phyloP scores from a whole-genome alignment of 306 rosid genomes.

The Lupinus albus region DNA sequence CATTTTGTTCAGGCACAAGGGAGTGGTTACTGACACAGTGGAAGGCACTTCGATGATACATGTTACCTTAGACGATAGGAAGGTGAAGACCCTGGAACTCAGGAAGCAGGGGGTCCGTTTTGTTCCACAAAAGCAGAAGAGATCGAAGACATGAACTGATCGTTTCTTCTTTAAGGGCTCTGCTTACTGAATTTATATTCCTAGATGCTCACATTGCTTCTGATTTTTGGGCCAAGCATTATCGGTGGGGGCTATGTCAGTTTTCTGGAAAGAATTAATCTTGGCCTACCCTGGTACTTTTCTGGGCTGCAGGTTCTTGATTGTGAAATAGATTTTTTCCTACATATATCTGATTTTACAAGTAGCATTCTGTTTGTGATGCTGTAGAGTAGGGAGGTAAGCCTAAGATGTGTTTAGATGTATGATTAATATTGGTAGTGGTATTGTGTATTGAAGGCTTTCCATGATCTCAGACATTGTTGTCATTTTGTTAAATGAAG shows the following conservation, averaged over 20 bases:
- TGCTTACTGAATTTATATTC: conserved; percentile 33
- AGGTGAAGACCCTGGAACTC: conserved; percentile 67
- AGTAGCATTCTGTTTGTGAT: conserved; percentile 43
- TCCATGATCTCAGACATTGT: conserved; percentile 21
- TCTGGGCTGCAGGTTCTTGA: conserved; percentile 30
- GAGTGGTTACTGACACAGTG: conserved; percentile 64
- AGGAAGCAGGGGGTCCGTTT: conserved; percentile 87
- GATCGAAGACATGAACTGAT: conserved; percentile 53
- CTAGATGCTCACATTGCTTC: conserved; percentile 30
- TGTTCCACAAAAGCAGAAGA: conserved; percentile 77
- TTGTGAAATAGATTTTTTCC: conserved; percentile 28
- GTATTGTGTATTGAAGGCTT: conserved; percentile 38
- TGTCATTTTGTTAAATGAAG: conserved; percentile 25
- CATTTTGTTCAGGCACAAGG: conserved; percentile 73
- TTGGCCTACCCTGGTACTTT: background rate
- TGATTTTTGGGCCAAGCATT: conserved; percentile 43
- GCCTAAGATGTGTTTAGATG: conserved; percentile 39
- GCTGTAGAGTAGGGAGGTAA: conserved; percentile 42
- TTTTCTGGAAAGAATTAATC: conserved; percentile 40
- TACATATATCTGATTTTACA: conserved; percentile 39
- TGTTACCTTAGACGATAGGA: conserved; percentile 80
- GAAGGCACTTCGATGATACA: conserved; percentile 71
- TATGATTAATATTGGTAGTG: conserved; percentile 10
- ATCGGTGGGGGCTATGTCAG: conserved; percentile 34
- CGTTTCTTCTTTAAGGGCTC: conserved; percentile 41